Evolutionary conservation across 257 asterid species (phyloP).

Genomic region (Ilex asprella): DNA sequence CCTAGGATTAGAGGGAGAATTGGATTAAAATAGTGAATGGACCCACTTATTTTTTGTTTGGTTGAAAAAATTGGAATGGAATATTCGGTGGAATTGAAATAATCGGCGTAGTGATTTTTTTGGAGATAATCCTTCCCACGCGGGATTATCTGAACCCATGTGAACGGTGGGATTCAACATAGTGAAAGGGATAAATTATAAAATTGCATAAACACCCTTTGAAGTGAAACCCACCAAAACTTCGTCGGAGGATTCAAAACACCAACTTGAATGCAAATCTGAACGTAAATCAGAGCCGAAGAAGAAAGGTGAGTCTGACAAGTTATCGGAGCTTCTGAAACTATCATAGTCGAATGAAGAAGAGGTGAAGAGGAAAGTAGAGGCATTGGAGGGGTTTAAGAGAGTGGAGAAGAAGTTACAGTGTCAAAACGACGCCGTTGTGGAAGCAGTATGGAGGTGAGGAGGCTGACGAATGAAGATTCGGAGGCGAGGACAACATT

Average conservation of each 20-base stretch:
- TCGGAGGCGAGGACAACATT: constrained; percentile 58
- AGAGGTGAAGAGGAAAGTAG: constrained; percentile 48
- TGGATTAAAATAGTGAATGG: too few species aligned
- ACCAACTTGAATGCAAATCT: constrained; percentile 16
- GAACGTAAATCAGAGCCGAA: constrained; percentile 1
- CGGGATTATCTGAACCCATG: too few species aligned
- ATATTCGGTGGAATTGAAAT: too few species aligned
- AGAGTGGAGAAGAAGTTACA: constrained; percentile 35
- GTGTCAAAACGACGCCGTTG: constrained; percentile 8
- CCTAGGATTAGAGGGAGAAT: too few species aligned
- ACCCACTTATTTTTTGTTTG: too few species aligned
- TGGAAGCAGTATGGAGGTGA: constrained; percentile 58
- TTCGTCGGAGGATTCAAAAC: constrained; percentile 12
- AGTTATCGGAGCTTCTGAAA: constrained; percentile 61
- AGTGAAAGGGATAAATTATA: too few species aligned
- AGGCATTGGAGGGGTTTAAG: constrained; percentile 51
- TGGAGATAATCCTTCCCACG: too few species aligned
- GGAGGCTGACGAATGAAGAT: constrained; percentile 62
- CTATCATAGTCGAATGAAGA: constrained; percentile 47
- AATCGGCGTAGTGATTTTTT: too few species aligned
- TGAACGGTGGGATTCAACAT: too few species aligned
- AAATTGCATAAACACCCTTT: too few species aligned
- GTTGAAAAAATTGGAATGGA: too few species aligned
- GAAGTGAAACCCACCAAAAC: constrained; percentile 1
- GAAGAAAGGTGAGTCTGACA: constrained; percentile 40